phyloP scores from a whole-genome alignment of 2,329 filamentous ascomycete species.

The Talaromyces sp. region DNA sequence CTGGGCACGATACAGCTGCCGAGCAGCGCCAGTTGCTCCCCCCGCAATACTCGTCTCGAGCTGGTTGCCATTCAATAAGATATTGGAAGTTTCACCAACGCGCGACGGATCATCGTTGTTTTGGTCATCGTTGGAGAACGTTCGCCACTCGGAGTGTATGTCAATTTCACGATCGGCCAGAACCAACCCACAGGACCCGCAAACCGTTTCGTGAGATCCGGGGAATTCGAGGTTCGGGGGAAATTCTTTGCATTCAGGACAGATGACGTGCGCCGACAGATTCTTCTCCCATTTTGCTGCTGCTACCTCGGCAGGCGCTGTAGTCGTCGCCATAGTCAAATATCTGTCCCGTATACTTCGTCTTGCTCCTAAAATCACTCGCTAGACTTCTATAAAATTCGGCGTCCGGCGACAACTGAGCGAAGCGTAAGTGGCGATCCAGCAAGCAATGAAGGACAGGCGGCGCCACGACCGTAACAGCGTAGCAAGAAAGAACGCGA shows the following conservation, averaged over 20 bases:
- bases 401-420: neutral
- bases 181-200: conserved; percentile 84
- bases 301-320: conserved; percentile 41
- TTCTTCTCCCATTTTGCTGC: conserved; percentile 67
- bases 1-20: conserved; percentile 77
- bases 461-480: conserved; percentile 17
- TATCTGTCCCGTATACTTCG: neutral
- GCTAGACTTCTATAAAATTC: neutral
- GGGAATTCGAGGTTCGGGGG: conserved; percentile 94
- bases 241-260: conserved; percentile 83
- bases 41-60: conserved; percentile 85
- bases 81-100: conserved; percentile 91
- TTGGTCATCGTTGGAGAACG: conserved; percentile 97
- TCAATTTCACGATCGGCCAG: conserved; percentile 89
- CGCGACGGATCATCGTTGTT: conserved; percentile 94
- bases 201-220: conserved; percentile 89
- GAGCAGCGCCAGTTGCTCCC: conserved; percentile 66
- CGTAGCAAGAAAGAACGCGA: conserved; percentile 13
- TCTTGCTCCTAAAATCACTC: neutral
- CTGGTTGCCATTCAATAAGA: conserved; percentile 83
- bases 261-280: conserved; percentile 78
- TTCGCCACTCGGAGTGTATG: conserved; percentile 96
- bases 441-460: conserved; percentile 14
- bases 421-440: conserved; percentile 11
- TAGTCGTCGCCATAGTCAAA: conserved; percentile 27